Evolutionary conservation across 2,329 filamentous ascomycete species (phyloP).

Genomic region (Alternaria solani): DNA sequence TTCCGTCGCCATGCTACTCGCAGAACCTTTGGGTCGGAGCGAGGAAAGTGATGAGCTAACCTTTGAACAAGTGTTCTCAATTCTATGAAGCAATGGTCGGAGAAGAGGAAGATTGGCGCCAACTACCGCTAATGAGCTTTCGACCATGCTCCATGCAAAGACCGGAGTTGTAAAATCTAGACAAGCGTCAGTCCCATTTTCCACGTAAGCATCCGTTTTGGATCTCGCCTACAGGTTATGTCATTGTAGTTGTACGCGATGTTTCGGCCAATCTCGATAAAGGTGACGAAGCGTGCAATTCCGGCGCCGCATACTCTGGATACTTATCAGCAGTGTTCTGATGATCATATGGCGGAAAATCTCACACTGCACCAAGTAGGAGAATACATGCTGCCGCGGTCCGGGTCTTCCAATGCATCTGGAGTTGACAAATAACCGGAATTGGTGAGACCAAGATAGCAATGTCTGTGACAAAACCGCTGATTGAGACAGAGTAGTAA

Average conservation of each 20-base stretch:
- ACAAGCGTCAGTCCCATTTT: no score
- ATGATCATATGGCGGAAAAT: not conserved
- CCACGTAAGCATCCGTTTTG: no score
- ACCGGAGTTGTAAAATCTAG: not conserved
- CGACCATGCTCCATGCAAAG: not conserved
- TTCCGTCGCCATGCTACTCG: not conserved
- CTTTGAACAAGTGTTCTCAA: not conserved
- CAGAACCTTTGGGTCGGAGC: not conserved
- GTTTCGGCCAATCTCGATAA: not conserved
- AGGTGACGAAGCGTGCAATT: not conserved
- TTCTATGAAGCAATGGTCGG: not conserved
- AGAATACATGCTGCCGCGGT: constrained; percentile 1
- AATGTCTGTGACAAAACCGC: not conserved
- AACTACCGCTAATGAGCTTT: not conserved
- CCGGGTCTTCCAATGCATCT: constrained; percentile 2
- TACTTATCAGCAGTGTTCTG: not conserved
- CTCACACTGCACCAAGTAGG: constrained; percentile 5
- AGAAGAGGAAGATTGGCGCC: constrained; percentile 1
- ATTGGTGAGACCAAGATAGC: not conserved
- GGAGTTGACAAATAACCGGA: not conserved
- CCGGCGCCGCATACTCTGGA: not conserved
- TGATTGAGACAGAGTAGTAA: constrained; percentile 2
- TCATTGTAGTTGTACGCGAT: not conserved
- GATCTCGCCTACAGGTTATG: not conserved
- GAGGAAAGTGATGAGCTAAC: not conserved